Evolutionary conservation across 2,329 filamentous ascomycete genomes (phyloP).

Genomic region (Aciculosporium take): DNA sequence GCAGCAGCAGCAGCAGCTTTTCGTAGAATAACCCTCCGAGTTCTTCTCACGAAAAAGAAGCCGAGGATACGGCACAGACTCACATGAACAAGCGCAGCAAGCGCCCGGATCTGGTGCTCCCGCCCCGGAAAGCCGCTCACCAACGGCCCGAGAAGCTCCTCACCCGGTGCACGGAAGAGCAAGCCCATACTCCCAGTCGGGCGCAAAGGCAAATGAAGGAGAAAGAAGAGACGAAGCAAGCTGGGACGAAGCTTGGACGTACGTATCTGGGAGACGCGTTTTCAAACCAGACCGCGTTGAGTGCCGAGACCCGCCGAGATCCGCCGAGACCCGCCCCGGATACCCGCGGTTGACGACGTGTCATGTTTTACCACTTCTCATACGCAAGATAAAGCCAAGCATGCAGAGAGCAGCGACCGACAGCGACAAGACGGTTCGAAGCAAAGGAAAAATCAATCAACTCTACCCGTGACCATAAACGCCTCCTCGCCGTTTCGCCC

Average conservation of each 20-base stretch:
- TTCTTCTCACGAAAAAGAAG: too few species aligned
- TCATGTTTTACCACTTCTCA: too few species aligned
- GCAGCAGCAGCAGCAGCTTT: too few species aligned
- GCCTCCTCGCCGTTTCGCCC: not conserved
- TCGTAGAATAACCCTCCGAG: too few species aligned
- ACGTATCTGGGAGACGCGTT: not conserved
- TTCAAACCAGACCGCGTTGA: not conserved
- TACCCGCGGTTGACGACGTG: too few species aligned
- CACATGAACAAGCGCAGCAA: conserved; percentile 41
- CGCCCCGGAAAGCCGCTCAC: conserved; percentile 39
- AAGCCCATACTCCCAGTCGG: conserved; percentile 17
- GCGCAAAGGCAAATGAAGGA: not conserved
- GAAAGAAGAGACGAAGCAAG: too few species aligned
- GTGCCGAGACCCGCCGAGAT: not conserved
- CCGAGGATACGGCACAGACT: too few species aligned
- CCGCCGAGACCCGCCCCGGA: not conserved
- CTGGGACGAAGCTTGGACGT: too few species aligned
- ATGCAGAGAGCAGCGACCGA: too few species aligned
- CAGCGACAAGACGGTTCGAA: too few species aligned
- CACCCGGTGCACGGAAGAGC: conserved; percentile 38
- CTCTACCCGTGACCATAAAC: not conserved
- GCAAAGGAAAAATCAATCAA: too few species aligned
- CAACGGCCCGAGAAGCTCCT: conserved; percentile 32
- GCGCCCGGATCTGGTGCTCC: conserved; percentile 42
- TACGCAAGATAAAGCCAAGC: too few species aligned